Conservation (phyloP, 331 rosid species). For the Dryas integrifolia region DNA sequence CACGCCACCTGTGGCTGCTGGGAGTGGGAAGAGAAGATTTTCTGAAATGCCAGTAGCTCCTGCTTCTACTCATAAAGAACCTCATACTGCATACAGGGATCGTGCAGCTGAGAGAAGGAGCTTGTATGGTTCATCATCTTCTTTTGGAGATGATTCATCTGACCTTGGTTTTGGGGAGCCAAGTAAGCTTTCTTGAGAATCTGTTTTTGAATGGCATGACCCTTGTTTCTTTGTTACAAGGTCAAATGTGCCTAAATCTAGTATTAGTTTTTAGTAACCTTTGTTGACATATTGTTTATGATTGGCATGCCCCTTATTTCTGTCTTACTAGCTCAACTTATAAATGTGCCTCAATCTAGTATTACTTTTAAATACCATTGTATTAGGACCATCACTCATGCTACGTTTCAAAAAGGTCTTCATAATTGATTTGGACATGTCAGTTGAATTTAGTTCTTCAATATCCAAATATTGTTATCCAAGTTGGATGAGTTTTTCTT, state of each 20-base stretch:
- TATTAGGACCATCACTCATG: neutral
- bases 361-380: neutral
- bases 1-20: slow-evolving; percentile 50
- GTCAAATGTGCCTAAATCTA: neutral
- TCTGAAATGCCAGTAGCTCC: slow-evolving; percentile 75
- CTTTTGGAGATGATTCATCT: slow-evolving; percentile 55
- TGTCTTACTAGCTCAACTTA: neutral
- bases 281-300: neutral
- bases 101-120: slow-evolving; percentile 98
- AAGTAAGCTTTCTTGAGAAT: slow-evolving; percentile 60
- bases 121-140: slow-evolving; percentile 80
- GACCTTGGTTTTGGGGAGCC: slow-evolving; percentile 63
- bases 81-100: slow-evolving; percentile 78
- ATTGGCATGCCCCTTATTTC: neutral
- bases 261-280: neutral
- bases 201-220: slow-evolving; percentile 20
- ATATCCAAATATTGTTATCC: slow-evolving; percentile 20
- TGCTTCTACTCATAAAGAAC: slow-evolving; percentile 60
- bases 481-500: slow-evolving; percentile 40
- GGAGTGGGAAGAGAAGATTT: slow-evolving; percentile 80
- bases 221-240: slow-evolving; percentile 16
- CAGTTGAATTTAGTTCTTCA: slow-evolving; percentile 16
- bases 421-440: slow-evolving; percentile 18
- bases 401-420: slow-evolving; percentile 24
- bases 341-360: neutral